Evolutionary conservation across 2,329 filamentous ascomycete genomes (phyloP).

Genomic region (Sphaerulina vaccinii): DNA sequence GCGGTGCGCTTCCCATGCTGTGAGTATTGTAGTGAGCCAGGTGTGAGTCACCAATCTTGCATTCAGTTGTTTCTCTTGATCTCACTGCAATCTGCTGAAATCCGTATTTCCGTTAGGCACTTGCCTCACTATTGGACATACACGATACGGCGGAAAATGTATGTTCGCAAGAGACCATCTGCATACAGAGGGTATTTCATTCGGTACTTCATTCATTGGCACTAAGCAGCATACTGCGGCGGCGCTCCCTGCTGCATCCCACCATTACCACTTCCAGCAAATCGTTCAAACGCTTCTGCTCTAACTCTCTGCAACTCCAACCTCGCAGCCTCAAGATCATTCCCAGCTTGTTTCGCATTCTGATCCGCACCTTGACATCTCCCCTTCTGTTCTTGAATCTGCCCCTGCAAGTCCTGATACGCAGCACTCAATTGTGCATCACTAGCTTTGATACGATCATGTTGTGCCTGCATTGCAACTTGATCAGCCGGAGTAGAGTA

Average conservation of each 20-base stretch:
- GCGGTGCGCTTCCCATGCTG: no score
- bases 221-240: slow-evolving; percentile 9
- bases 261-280: slow-evolving; percentile 13
- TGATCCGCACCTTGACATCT: slow-evolving; percentile 19
- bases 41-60: no score
- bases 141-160: no score
- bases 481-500: neutral
- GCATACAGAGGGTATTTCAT: no score
- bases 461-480: slow-evolving; percentile 25
- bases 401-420: slow-evolving; percentile 23
- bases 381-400: slow-evolving; percentile 24
- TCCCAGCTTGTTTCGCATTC: slow-evolving; percentile 21
- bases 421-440: slow-evolving; percentile 28
- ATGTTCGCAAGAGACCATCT: no score
- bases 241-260: slow-evolving; percentile 5
- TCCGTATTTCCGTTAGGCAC: no score
- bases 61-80: no score
- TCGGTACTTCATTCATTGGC: neutral
- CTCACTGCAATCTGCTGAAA: no score
- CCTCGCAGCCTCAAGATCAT: slow-evolving; percentile 27
- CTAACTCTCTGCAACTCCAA: slow-evolving; percentile 33
- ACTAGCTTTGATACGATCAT: slow-evolving; percentile 30
- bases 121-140: no score
- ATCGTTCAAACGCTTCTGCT: slow-evolving; percentile 33
- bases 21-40: no score